Evolutionary conservation across 2,329 filamentous ascomycete genomes (phyloP), one percentile per base, ranked within the genome.

Genomic region (Allantophomopsis lycopodina): DNA sequence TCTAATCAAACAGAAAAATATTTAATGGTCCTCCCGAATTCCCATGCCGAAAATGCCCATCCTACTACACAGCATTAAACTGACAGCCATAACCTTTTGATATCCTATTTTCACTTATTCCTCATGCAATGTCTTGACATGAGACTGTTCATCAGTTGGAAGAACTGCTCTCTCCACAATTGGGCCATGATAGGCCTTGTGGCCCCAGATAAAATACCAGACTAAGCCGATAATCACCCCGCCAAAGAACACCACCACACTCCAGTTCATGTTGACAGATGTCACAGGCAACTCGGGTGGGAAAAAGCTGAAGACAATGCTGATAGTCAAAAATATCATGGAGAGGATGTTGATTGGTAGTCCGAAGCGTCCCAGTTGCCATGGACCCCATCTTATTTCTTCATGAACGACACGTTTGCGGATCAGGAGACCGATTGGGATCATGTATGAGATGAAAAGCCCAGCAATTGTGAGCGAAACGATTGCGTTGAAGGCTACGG

Each of bases 401-500:
- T 58, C 50, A 16, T 54, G 55, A n/a, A 45, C 43, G 16, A 65
- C 43, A 11, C 62, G 60, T 28, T 61, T 57, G 42, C 56, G 57
- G 39, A 66, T 53, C n/a, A 69, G 51, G 42, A 64, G 60, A 7
- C 52, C 40, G 36, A 64, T 57, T 11, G 63, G 62, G 32, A 69
- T 55, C 31, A 71, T 59, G 48, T 72, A 72, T 10, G 65, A 67
- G 16, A 60, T 59, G 34, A 70, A 62, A 8, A 71, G 58, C 0
- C 63, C 62, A 16, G 58, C 63, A 36, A 69, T 59, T 35, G 64
- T 63, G 16, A 73, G 57, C 3, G 66, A 69, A 11, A 64, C 60
- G 42, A 71, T 63, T 41, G 64, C 65, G 46, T 70, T 68, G 51
- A 72, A 68, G 7, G 67, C 69, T 2, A 61, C 61, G 2, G 58